A percentile compares a stretch with the other conserved stretches of the same genome.
phyloP scores from a whole-genome alignment of 1,139 yeast genomes.

The Taphrina flavorubra region DNA sequence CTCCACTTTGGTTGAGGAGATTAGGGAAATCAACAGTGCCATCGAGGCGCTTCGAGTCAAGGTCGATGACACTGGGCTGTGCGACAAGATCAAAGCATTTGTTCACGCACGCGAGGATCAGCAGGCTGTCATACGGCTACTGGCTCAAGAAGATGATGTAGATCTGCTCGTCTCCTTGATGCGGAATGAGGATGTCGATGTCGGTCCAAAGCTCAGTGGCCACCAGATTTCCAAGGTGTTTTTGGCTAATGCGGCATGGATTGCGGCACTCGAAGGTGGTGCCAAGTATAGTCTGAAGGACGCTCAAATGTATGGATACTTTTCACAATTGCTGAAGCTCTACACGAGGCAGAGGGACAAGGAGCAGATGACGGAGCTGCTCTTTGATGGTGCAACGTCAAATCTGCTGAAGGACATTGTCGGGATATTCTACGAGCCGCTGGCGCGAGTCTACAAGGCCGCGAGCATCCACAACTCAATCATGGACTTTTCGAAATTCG shows the following conservation, averaged over 20 bases:
- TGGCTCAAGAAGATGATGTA: constrained; percentile 47
- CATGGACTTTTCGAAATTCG: constrained; percentile 71
- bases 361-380: constrained; percentile 70
- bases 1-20: constrained; percentile 77
- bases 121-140: constrained; percentile 47
- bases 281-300: constrained; percentile 48
- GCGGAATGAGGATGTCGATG: constrained; percentile 44
- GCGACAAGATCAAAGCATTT: constrained; percentile 49
- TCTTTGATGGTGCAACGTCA: constrained; percentile 84
- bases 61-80: constrained; percentile 50
- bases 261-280: constrained; percentile 49
- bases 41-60: constrained; percentile 58
- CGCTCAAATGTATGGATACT: constrained; percentile 51
- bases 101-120: constrained; percentile 47
- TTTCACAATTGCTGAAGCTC: constrained; percentile 68
- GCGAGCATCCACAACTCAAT: constrained; percentile 80
- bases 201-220: constrained; percentile 44
- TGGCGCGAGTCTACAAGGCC: constrained; percentile 73
- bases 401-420: constrained; percentile 71
- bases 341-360: constrained; percentile 76
- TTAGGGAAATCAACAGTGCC: constrained; percentile 67
- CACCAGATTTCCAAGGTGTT: constrained; percentile 46
- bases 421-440: constrained; percentile 80
- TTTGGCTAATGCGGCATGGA: constrained; percentile 54
- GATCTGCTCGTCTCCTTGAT: constrained; percentile 49